Percentiles rank a stretch among this genome's conserved stretches.
phyloP scores from a whole-genome alignment of 495 filamentous ascomycete species.

The Pyronema domesticum region DNA sequence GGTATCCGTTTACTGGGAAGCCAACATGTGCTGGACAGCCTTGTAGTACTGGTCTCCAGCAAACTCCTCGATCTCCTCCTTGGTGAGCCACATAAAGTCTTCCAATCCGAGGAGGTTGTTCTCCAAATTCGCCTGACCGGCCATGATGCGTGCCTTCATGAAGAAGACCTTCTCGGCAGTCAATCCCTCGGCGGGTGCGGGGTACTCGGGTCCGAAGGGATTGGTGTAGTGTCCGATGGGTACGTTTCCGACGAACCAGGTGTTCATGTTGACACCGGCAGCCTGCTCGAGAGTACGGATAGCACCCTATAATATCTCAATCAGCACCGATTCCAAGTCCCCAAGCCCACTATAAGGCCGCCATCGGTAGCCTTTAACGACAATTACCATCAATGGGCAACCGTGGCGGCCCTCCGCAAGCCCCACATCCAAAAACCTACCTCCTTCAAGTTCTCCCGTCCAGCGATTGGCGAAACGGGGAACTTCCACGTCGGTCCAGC shows the following conservation, averaged over 20 bases:
- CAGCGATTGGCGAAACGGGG: slow-evolving; percentile 45
- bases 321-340: too few relatives aligned
- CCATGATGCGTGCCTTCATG: slow-evolving; percentile 88
- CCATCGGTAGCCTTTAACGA: too few relatives aligned
- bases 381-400: too few relatives aligned
- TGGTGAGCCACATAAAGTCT: slow-evolving; percentile 84
- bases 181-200: slow-evolving; percentile 24
- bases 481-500: slow-evolving; percentile 46
- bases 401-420: too few relatives aligned
- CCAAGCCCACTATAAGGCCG: too few relatives aligned
- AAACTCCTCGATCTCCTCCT: slow-evolving; percentile 59
- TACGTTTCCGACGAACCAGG: slow-evolving; percentile 85
- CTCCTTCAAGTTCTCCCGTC: slow-evolving; percentile 58
- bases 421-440: slow-evolving; percentile 33
- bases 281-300: slow-evolving; percentile 55
- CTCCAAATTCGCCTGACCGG: slow-evolving; percentile 71
- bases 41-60: slow-evolving; percentile 49
- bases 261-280: slow-evolving; percentile 92
- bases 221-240: slow-evolving; percentile 63
- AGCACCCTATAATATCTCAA: slow-evolving; percentile 46
- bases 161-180: slow-evolving; percentile 77
- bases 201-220: slow-evolving; percentile 27
- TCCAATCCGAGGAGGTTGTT: slow-evolving; percentile 50
- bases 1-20: background rate
- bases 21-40: slow-evolving; percentile 62